Percentiles rank a stretch among this genome's conserved stretches.
phyloP scores from a whole-genome alignment of 768 basidiomycete species.

The Mycena vulgaris region DNA sequence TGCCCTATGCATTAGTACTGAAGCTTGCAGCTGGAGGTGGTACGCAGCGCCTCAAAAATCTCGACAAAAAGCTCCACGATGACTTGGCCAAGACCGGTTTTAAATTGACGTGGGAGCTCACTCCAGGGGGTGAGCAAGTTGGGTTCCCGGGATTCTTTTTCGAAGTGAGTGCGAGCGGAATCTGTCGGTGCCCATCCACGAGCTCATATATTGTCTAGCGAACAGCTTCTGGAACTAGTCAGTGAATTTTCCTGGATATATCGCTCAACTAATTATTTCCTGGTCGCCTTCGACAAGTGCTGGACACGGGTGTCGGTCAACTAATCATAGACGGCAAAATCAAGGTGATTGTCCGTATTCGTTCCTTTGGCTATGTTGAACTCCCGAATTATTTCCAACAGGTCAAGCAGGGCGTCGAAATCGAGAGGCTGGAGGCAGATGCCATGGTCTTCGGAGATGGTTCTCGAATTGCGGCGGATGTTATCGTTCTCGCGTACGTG shows the following conservation, averaged over 20 bases:
- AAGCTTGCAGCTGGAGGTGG: constrained; percentile 23
- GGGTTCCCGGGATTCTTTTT: constrained; percentile 37
- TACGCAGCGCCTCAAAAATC: constrained; percentile 19
- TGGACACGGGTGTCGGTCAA: constrained; percentile 51
- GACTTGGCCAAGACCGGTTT: constrained; percentile 47
- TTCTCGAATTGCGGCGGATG: constrained; percentile 59
- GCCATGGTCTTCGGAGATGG: constrained; percentile 21
- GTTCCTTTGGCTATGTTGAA: constrained; percentile 39
- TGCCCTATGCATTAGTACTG: constrained; percentile 40
- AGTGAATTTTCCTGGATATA: not conserved
- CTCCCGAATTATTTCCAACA: constrained; percentile 47
- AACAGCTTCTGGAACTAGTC: constrained; percentile 27
- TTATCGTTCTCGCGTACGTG: constrained; percentile 32
- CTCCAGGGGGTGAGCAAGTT: constrained; percentile 41
- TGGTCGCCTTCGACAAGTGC: not conserved
- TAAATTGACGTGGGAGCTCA: constrained; percentile 40
- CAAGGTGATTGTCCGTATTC: constrained; percentile 55
- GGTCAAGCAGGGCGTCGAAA: constrained; percentile 62
- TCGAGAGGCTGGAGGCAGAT: constrained; percentile 39
- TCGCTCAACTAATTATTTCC: not conserved
- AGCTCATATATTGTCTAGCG: constrained; percentile 2
- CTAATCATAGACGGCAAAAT: constrained; percentile 57
- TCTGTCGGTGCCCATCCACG: not conserved
- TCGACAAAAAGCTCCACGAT: constrained; percentile 29
- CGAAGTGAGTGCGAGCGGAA: constrained; percentile 4